Base-by-base conservation (phyloP, 768 basidiomycete genomes). In the Calocybe indica region DNA sequence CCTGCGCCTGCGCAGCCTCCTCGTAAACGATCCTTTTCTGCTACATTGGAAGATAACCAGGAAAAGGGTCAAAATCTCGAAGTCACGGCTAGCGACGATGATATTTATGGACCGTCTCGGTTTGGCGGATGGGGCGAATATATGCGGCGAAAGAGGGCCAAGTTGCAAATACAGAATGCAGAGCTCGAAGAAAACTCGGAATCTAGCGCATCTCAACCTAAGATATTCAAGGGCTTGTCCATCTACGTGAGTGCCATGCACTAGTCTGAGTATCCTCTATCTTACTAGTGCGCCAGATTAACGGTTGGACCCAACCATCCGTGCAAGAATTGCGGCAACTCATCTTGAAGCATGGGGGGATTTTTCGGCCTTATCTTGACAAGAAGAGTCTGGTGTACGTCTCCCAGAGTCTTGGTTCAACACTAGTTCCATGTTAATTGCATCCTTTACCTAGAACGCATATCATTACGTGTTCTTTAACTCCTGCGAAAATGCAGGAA, bases 111-210 rank as follows among this genome's bases (percentile, higher is more conserved):
- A 0, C 79, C 87, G 2, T 79, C 85, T 30, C 78, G 72, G 33
- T 97, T 94, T 61, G 92, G 90, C 10, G 80, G 79, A 1, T 90
- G 82, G 52, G 88, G 87, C 0, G 84, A 93, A 58, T 97, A 96
- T 59, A 92, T 96, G 90, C 65, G 74, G 2, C 74, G 92, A 50
- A 97, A 97, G 67, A 80, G 95, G 2, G 85, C 87, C 30, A 98
- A 98, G 63, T 63, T 98, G 42, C 88, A 88, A 55, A 81, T 91
- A 5, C 88, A 92, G 66, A 90, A 92, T 51, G 60, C 65, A 1
- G 65, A 68, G 15, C 58, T 77, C 22, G 53, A 55, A 48, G 47
- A 40, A 46, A 45, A 43, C 47, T 46, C 45, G n/a, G 14, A 61
- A 43, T 14, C 55, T 52, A 11, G 49, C 52, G 2, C 52, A 55